phyloP scores from a whole-genome alignment of 1,284 basidiomycete species.

The Vanrija humicola region DNA sequence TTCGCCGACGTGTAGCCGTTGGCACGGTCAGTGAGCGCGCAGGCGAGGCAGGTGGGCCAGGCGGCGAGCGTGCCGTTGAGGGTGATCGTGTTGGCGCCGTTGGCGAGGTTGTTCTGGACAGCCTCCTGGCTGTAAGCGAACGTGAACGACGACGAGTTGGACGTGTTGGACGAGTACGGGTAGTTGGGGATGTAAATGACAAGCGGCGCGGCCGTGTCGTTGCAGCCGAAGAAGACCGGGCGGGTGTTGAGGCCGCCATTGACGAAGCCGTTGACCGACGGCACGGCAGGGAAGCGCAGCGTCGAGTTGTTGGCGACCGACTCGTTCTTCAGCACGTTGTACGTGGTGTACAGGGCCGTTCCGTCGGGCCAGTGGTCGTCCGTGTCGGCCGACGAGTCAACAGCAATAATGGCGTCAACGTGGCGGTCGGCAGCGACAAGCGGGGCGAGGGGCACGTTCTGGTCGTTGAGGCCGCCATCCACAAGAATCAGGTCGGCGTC shows the following conservation, averaged over 20 bases:
- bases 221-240: slow-evolving; percentile 49
- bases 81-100: slow-evolving; percentile 29
- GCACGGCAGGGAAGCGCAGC: slow-evolving; percentile 50
- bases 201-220: slow-evolving; percentile 48
- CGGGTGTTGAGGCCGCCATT: slow-evolving; percentile 54
- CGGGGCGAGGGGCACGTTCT: slow-evolving; percentile 54
- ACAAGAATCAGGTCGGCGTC: slow-evolving; percentile 47
- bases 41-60: slow-evolving; percentile 49
- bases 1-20: slow-evolving; percentile 27
- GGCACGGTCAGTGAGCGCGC: slow-evolving; percentile 49
- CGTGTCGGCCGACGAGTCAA: slow-evolving; percentile 54
- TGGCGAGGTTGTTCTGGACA: slow-evolving; percentile 32
- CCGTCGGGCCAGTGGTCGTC: slow-evolving; percentile 53
- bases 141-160: slow-evolving; percentile 48
- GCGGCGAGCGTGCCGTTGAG: slow-evolving; percentile 36
- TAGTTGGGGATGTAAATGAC: slow-evolving; percentile 52
- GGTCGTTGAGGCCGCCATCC: slow-evolving; percentile 51
- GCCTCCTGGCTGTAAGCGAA: slow-evolving; percentile 44
- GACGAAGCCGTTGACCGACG: slow-evolving; percentile 51
- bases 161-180: slow-evolving; percentile 44
- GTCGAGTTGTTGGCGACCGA: slow-evolving; percentile 19
- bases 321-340: slow-evolving; percentile 17
- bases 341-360: slow-evolving; percentile 45
- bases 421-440: slow-evolving; percentile 52
- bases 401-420: slow-evolving; percentile 54